Conservation (phyloP, 768 basidiomycete species). For the Gymnopilus junonius region DNA sequence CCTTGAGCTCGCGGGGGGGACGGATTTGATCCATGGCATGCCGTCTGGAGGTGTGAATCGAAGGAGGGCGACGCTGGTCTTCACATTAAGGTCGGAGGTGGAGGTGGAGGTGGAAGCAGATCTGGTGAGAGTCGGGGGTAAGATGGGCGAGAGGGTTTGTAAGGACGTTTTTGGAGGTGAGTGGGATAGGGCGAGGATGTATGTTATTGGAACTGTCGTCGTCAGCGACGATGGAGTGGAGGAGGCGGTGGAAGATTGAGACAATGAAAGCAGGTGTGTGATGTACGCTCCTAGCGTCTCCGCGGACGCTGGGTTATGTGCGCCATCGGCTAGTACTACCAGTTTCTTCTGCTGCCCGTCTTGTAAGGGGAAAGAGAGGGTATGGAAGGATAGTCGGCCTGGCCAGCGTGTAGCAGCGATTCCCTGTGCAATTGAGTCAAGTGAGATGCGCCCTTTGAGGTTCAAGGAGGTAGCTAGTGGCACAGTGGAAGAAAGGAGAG, state of each 20-base stretch:
- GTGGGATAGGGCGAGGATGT: constrained; percentile 81
- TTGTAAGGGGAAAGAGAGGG: constrained; percentile 4
- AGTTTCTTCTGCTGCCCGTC: constrained; percentile 4
- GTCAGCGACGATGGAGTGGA: constrained; percentile 20
- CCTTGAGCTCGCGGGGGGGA: constrained; percentile 54
- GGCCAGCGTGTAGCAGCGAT: not conserved
- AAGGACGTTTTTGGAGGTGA: constrained; percentile 84
- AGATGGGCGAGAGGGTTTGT: constrained; percentile 71
- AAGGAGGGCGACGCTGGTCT: constrained; percentile 45
- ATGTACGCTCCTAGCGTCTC: constrained; percentile 70
- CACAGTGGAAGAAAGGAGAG: constrained; percentile 44
- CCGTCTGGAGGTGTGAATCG: constrained; percentile 78
- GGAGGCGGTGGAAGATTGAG: not conserved
- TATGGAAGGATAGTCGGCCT: not conserved
- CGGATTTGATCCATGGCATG: constrained; percentile 93
- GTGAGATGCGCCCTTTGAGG: not conserved
- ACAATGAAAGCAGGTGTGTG: constrained; percentile 33
- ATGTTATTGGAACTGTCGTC: constrained; percentile 62
- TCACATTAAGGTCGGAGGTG: not conserved
- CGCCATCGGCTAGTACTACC: constrained; percentile 84
- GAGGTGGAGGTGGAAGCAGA: constrained; percentile 20
- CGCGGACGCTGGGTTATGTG: constrained; percentile 88
- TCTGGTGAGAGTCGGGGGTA: constrained; percentile 43
- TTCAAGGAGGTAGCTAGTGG: not conserved
- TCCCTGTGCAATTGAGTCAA: not conserved